Percentiles rank a stretch among this genome's conserved stretches.
phyloP scores from a whole-genome alignment of 345 rosid species.

The Eucalyptus regnans region DNA sequence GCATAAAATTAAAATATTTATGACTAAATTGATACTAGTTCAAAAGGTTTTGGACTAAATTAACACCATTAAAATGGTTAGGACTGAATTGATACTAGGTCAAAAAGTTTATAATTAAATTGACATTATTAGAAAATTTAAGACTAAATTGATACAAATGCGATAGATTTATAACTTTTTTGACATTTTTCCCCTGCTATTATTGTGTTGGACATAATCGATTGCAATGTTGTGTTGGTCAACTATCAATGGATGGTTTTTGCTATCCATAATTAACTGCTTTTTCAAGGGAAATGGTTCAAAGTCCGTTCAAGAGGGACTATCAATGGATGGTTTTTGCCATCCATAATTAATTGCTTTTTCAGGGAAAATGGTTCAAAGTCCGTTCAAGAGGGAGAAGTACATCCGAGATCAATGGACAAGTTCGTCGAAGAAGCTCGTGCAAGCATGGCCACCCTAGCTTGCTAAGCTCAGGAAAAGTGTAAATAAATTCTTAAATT shows the following conservation, averaged over 20 bases:
- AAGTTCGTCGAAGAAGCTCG: not conserved
- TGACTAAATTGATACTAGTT: no score
- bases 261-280: not conserved
- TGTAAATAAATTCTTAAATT: no score
- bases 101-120: no score
- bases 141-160: no score
- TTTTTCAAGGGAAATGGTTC: not conserved
- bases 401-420: not conserved
- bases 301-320: not conserved
- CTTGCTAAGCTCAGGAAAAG: not conserved
- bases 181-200: not conserved
- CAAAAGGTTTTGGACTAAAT: no score
- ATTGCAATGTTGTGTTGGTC: not conserved
- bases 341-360: not conserved
- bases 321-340: not conserved
- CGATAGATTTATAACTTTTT: no score
- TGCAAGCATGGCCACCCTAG: not conserved
- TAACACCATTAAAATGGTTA: no score
- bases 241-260: not conserved
- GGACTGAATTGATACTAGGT: fast-evolving
- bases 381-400: not conserved
- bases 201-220: not conserved
- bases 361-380: not conserved
- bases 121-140: no score
- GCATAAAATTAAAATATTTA: no score